Conservation (phyloP, 139 green algal species). For the Edaphochlamys debaryana region DNA sequence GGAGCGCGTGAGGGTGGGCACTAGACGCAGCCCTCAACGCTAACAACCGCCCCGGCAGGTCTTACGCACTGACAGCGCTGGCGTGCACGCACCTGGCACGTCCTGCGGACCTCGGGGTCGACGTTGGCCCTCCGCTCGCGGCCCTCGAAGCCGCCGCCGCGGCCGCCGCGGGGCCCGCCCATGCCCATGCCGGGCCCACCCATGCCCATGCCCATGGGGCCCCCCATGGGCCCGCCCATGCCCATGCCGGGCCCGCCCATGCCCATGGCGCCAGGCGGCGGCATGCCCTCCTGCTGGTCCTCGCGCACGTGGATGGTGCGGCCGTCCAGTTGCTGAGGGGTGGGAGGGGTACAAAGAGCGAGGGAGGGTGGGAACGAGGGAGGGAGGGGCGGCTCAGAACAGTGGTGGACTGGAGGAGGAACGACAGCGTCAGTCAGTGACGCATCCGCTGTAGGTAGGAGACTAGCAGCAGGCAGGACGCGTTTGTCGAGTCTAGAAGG, state of each 20-base stretch:
- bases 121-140: constrained; percentile 3
- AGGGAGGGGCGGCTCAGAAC: too few species aligned
- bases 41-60: too few species aligned
- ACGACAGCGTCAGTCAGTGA: too few species aligned
- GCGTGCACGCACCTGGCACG: constrained; percentile 35
- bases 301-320: constrained; percentile 63
- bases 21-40: too few species aligned
- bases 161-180: background rate
- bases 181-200: background rate
- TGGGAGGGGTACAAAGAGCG: too few species aligned
- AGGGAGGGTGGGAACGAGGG: too few species aligned
- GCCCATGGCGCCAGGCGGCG: background rate
- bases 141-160: constrained; percentile 8
- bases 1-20: too few species aligned
- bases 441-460: too few species aligned
- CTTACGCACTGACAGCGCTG: too few species aligned
- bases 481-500: too few species aligned
- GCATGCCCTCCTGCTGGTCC: constrained; percentile 71
- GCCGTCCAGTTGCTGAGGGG: constrained; percentile 53
- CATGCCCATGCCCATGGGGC: background rate
- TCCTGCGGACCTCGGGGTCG: constrained; percentile 41
- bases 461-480: too few species aligned
- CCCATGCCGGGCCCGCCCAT: background rate
- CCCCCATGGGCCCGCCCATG: background rate
- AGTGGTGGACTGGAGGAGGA: too few species aligned